These are phyloP conservation scores for Boletus sensibilis DNA, from an alignment of 768 basidiomycete genomes.

Conservation along the genomic window DNA sequence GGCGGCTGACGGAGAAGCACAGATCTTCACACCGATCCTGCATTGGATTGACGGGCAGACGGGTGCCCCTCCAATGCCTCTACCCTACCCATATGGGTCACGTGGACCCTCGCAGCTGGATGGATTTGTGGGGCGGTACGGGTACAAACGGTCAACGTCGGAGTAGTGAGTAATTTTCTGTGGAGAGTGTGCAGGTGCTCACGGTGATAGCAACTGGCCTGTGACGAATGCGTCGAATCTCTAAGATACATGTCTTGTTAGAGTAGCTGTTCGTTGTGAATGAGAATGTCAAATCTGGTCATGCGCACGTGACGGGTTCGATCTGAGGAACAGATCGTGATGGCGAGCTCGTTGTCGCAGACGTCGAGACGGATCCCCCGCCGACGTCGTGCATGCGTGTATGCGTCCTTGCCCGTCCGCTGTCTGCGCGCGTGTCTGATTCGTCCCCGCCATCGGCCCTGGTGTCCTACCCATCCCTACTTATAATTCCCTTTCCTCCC, in stretches of 20 bases:
- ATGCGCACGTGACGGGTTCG: slow-evolving; percentile 29
- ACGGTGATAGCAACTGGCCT: slow-evolving; percentile 28
- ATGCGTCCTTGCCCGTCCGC: slow-evolving; percentile 7
- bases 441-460: slow-evolving; percentile 17
- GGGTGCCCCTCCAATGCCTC: slow-evolving; percentile 66
- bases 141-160: slow-evolving; percentile 64
- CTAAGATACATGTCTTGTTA: neutral
- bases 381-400: slow-evolving; percentile 25
- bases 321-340: slow-evolving; percentile 31
- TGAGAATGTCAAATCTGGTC: slow-evolving; percentile 6
- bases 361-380: slow-evolving; percentile 28
- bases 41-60: slow-evolving; percentile 91
- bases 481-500: slow-evolving; percentile 2
- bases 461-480: neutral
- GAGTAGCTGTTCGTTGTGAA: neutral
- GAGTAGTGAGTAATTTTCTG: slow-evolving; percentile 63
- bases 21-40: slow-evolving; percentile 93
- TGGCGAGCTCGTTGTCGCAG: slow-evolving; percentile 19
- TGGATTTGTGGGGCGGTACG: slow-evolving; percentile 69
- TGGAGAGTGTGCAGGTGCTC: neutral
- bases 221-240: slow-evolving; percentile 25
- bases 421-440: slow-evolving; percentile 22
- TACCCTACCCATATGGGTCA: slow-evolving; percentile 88
- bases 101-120: slow-evolving; percentile 90
- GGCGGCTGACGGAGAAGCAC: slow-evolving; percentile 7